Base-by-base conservation (phyloP, 2,329 filamentous ascomycete species). In the Penicillium sp. region DNA sequence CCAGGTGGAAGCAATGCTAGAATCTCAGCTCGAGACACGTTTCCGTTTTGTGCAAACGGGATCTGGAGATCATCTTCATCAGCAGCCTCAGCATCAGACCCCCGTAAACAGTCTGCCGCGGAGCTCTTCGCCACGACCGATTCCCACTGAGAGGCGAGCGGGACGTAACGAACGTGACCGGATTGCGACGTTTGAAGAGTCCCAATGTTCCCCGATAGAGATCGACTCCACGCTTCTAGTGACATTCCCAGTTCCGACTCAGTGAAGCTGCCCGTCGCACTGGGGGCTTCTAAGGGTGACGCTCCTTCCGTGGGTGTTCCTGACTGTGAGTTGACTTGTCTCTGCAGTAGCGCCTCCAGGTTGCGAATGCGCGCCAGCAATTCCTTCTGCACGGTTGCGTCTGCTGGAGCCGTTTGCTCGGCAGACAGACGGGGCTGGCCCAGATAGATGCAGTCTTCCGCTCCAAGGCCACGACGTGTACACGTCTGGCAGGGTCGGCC, bases 401-500 rank as follows among this genome's bases (percentile, higher is more conserved):
- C 64, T 1, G 47, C 50, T 12, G 55, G 32, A 5, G 57, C 48
- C 1, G 52, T 44, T 18, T 64, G 58, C 27, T 65, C 59, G 5
- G 57, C 54, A 35, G 60, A 63, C 24, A 66, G 50, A 36, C 65
- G 56, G 9, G 65, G 64, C 26, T 67, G 65, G 34, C 66, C 65
- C 2, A 67, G 60, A 39, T 67, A 69, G 49, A 71, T 61, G 39
- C 66, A 68, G 46, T 70, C 66, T 40, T 66, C 61, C 9, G 63
- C 60, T 5, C 64, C 64, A 18, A 70, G 54, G 6, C 69, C 68
- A 25, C 69, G 64, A 12, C 65, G 62, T 8, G 68, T 59, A 55
- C 69, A 72, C 3, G 67, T 70, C 36, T 70, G 62, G 39, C 69
- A 72, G 24, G 68, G 68, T 11, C 62, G 59, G n/a, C 60, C 60